phyloP scores from a whole-genome alignment of 306 rosid genomes.

The Rubus parviflorus region DNA sequence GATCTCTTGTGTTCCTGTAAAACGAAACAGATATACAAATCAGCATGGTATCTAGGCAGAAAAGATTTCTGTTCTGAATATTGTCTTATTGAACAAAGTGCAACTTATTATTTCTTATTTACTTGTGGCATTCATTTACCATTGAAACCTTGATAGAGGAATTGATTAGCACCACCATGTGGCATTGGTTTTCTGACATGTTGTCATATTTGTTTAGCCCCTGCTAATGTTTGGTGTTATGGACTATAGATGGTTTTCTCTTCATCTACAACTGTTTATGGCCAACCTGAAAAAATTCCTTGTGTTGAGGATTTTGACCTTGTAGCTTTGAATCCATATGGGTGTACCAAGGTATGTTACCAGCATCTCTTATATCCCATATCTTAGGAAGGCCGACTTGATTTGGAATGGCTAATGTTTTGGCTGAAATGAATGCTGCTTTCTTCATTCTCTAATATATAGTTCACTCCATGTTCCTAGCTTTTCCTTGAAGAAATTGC shows the following conservation, averaged over 20 bases:
- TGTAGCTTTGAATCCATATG: conserved; percentile 87
- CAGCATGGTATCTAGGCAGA: neutral
- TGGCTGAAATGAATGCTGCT: conserved; percentile 2
- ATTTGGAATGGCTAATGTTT: neutral
- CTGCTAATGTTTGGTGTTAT: conserved; percentile 14
- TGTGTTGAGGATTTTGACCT: conserved; percentile 75
- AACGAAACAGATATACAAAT: too few relatives aligned
- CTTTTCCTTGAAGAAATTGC: conserved; percentile 89
- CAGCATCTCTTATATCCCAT: neutral
- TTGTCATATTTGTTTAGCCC: neutral
- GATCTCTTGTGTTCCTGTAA: neutral
- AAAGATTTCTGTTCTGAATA: neutral
- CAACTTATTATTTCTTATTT: neutral
- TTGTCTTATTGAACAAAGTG: neutral
- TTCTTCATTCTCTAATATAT: conserved; percentile 17
- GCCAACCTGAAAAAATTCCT: conserved; percentile 84
- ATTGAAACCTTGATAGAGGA: neutral
- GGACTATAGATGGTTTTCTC: conserved; percentile 81
- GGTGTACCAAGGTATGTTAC: conserved; percentile 69
- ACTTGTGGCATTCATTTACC: neutral
- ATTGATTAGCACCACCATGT: neutral
- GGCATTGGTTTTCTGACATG: neutral
- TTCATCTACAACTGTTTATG: conserved; percentile 91
- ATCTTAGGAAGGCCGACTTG: neutral
- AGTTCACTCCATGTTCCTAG: conserved; percentile 33